Conservation (phyloP, 2,329 filamentous ascomycete genomes). For the Fusarium subtropicale region DNA sequence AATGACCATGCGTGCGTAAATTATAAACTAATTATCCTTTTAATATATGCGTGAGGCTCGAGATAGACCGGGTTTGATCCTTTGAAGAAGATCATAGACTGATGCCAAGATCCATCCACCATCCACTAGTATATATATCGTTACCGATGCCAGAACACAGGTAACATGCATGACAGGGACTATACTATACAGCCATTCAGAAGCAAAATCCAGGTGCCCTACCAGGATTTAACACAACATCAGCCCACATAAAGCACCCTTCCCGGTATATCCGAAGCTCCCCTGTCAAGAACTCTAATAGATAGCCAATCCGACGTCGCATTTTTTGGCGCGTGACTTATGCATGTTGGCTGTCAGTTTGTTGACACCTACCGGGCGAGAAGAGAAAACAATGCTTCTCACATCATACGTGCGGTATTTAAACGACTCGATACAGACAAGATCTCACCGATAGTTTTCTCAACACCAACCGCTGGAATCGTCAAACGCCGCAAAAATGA, state of each 20-base stretch:
- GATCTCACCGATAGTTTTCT: not conserved
- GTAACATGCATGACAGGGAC: not conserved
- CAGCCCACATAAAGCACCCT: not conserved
- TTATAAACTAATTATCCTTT: rapidly evolving
- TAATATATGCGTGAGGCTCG: too few relatives aligned
- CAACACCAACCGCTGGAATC: not conserved
- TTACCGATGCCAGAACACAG: not conserved
- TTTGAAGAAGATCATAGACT: not conserved
- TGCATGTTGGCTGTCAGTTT: slow-evolving; percentile 7
- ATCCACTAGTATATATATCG: too few relatives aligned
- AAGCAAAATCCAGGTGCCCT: not conserved
- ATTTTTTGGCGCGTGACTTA: not conserved
- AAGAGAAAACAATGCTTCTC: slow-evolving; percentile 20
- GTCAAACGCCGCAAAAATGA: slow-evolving; percentile 3
- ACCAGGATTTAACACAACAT: not conserved
- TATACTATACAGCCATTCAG: not conserved
- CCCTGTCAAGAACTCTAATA: not conserved
- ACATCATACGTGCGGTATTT: slow-evolving; percentile 12
- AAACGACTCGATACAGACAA: not conserved
- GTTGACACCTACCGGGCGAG: not conserved
- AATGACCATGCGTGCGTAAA: not conserved
- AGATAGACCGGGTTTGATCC: not conserved
- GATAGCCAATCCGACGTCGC: not conserved
- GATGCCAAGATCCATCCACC: not conserved
- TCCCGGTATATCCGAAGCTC: not conserved